A percentile compares a stretch with the other conserved stretches of the same genome.
Conservation (phyloP, 306 rosid species). For the Rubus idaeus region DNA sequence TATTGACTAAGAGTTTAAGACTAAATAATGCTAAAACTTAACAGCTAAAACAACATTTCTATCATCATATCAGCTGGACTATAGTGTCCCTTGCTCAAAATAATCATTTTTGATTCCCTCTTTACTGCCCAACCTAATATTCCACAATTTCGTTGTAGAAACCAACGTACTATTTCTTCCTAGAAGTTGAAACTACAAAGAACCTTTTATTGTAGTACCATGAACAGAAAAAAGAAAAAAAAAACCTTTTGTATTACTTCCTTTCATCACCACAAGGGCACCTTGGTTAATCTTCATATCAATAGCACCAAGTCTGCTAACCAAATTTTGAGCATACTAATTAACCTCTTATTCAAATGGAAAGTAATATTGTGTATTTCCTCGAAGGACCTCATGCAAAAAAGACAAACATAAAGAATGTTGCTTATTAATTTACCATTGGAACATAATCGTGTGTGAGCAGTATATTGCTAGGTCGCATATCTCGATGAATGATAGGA, state of each 20-base stretch:
- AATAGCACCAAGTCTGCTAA: neutral
- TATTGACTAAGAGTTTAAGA: no score
- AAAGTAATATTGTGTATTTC: neutral
- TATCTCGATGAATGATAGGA: slow-evolving; percentile 82
- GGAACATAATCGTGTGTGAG: slow-evolving; percentile 88
- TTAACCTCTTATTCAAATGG: neutral
- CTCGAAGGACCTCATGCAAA: neutral
- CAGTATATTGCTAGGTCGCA: slow-evolving; percentile 83
- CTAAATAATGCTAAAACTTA: no score
- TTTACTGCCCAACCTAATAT: neutral
- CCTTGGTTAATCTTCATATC: neutral
- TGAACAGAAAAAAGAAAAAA: no score
- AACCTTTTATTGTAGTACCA: neutral
- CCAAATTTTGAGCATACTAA: neutral
- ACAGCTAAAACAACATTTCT: neutral
- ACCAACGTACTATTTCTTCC: neutral
- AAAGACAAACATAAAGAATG: neutral
- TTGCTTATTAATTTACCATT: slow-evolving; percentile 47
- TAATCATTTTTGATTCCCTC: neutral
- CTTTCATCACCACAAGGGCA: no score
- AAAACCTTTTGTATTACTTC: neutral
- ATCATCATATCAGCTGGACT: neutral
- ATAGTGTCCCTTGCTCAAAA: neutral
- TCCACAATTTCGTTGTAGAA: neutral
- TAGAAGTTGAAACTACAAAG: neutral